Percentiles rank a stretch among this genome's conserved stretches.
Conservation (phyloP, 768 basidiomycete genomes). For the Serendipita vermifera region DNA sequence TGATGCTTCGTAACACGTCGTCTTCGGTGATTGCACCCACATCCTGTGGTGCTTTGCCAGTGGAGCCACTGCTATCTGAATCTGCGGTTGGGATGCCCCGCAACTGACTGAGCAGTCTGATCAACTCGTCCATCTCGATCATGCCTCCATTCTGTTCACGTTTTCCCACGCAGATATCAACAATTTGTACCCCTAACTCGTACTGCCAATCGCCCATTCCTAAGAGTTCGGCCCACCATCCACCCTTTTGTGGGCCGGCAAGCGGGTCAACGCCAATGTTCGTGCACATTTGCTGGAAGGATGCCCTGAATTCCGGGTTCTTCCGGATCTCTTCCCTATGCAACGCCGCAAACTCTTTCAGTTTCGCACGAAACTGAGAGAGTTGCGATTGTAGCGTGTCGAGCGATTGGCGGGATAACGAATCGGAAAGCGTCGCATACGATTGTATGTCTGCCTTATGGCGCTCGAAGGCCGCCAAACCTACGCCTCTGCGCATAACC, state of each 20-base stretch:
- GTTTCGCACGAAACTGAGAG: conserved; percentile 66
- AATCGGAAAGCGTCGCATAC: conserved; percentile 67
- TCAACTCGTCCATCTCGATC: conserved; percentile 76
- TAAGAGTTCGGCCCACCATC: conserved; percentile 85
- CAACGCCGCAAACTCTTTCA: conserved; percentile 64
- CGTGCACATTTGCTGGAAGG: conserved; percentile 92
- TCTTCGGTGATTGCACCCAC: conserved; percentile 69
- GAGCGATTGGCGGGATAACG: conserved; percentile 64
- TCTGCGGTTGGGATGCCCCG: conserved; percentile 37
- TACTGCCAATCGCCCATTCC: conserved; percentile 85
- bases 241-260: conserved; percentile 69
- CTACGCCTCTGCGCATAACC: conserved; percentile 43
- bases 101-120: conserved; percentile 63
- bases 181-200: conserved; percentile 90
- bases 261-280: conserved; percentile 92
- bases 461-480: conserved; percentile 80
- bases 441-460: conserved; percentile 69
- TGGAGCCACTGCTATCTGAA: no score
- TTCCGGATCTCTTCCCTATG: conserved; percentile 74
- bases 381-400: conserved; percentile 71
- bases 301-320: conserved; percentile 79
- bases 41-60: conserved; percentile 16
- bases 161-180: conserved; percentile 81
- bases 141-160: conserved; percentile 84
- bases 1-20: conserved; percentile 72